Evolutionary conservation across 768 basidiomycete species (phyloP).

Genomic region (Chiua virens): DNA sequence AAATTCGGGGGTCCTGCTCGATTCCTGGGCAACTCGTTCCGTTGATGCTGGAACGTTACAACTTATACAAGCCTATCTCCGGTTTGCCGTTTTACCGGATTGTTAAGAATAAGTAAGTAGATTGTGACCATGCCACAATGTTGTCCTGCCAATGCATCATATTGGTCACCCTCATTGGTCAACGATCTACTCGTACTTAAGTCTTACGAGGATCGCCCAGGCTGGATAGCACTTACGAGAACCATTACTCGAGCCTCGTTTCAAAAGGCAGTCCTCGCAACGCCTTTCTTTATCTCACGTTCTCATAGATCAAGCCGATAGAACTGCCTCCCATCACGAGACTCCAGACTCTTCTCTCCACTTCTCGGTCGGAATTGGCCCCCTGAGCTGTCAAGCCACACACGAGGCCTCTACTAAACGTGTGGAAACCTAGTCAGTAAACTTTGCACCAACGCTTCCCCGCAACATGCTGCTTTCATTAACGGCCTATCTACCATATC

Average conservation of each 20-base stretch:
- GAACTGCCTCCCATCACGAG: slow-evolving; percentile 12
- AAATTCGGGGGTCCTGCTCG: no score
- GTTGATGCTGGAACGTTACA: no score
- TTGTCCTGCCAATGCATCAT: no score
- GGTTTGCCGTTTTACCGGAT: no score
- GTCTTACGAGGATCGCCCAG: slow-evolving; percentile 10
- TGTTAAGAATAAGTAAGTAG: no score
- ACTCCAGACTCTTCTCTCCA: neutral
- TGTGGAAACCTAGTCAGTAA: slow-evolving; percentile 15
- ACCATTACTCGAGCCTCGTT: neutral
- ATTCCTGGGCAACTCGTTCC: no score
- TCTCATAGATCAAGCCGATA: slow-evolving; percentile 16
- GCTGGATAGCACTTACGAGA: slow-evolving; percentile 12
- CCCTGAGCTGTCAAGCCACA: slow-evolving; percentile 11
- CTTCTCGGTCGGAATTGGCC: slow-evolving; percentile 5
- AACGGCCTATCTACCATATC: slow-evolving; percentile 9
- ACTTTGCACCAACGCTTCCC: slow-evolving; percentile 24
- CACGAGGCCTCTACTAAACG: slow-evolving; percentile 17
- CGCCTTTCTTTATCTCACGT: slow-evolving; percentile 9
- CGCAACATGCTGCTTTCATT: slow-evolving; percentile 30
- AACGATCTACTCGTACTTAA: slow-evolving; percentile 13
- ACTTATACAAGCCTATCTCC: no score
- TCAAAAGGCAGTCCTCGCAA: neutral
- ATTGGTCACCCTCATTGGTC: no score
- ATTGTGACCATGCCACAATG: no score